Percentiles rank a stretch among this genome's conserved stretches.
Evolutionary conservation across 805 yeast genomes (phyloP).

Genomic region (Sugiyamaella lignohabitans): DNA sequence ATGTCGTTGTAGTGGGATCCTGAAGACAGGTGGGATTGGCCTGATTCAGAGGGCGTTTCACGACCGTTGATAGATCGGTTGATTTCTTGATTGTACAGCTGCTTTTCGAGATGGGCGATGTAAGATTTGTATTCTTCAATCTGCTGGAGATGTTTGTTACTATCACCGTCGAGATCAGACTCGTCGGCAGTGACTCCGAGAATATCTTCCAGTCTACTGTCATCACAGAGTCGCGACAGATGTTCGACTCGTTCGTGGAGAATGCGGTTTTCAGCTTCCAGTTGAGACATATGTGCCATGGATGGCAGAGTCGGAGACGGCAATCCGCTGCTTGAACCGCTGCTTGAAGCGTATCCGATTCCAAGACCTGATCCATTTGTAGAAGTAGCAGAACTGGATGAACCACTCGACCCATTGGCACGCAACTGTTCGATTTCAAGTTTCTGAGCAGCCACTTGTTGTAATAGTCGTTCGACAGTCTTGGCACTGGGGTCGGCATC

Average conservation of each 20-base stretch:
- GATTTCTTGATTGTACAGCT: conserved; percentile 33
- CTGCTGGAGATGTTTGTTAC: conserved; percentile 25
- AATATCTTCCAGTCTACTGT: conserved; percentile 40
- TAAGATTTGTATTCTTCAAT: conserved; percentile 42
- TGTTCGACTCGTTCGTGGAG: conserved; percentile 66
- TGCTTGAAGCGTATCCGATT: background rate
- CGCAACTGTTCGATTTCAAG: conserved; percentile 40
- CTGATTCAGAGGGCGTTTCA: background rate
- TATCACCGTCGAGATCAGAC: conserved; percentile 28
- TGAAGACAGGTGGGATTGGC: conserved; percentile 3
- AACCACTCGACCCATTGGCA: background rate
- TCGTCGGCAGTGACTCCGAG: conserved; percentile 40
- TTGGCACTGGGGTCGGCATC: conserved; percentile 39
- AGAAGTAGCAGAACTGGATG: background rate
- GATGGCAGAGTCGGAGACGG: conserved; percentile 8
- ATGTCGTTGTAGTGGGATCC: conserved; percentile 24
- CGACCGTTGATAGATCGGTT: conserved; percentile 6
- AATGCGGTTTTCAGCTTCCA: conserved; percentile 58
- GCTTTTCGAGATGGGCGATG: conserved; percentile 52
- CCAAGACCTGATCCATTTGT: background rate
- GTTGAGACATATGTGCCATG: conserved; percentile 35
- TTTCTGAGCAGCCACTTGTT: conserved; percentile 56
- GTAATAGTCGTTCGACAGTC: conserved; percentile 49
- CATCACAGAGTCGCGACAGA: conserved; percentile 51
- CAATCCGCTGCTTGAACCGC: background rate